These are phyloP conservation scores for Ustilago lituana DNA, from an alignment of 1,284 basidiomycete genomes.

Conservation along the genomic window DNA sequence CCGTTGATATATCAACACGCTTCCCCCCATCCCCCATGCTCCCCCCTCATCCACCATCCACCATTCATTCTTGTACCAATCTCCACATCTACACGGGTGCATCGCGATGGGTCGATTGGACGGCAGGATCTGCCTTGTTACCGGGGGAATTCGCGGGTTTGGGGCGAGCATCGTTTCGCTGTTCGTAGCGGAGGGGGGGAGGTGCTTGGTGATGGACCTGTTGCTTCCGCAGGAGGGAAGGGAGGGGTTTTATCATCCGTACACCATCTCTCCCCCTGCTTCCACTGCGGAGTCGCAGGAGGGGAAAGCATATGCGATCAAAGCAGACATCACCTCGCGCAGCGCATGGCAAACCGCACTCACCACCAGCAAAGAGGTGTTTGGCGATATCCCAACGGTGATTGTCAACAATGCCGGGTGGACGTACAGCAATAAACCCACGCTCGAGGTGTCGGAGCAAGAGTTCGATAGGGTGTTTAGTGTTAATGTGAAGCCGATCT, in stretches of 20 bases:
- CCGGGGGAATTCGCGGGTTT: conserved; percentile 34
- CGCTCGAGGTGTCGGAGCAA: conserved; percentile 19
- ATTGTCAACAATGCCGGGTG: conserved; percentile 51
- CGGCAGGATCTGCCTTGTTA: conserved; percentile 16
- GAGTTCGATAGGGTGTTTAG: conserved; percentile 42
- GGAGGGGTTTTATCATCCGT: conserved; percentile 12
- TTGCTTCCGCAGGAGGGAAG: background rate
- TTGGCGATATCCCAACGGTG: conserved; percentile 7
- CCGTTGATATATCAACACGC: no score
- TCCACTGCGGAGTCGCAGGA: background rate
- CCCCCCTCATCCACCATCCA: no score
- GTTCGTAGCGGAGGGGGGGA: conserved; percentile 18
- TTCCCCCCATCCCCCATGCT: no score
- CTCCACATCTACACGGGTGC: no score
- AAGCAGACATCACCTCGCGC: conserved; percentile 22
- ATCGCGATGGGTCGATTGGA: no score
- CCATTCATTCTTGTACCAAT: no score
- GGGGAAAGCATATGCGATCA: conserved; percentile 7
- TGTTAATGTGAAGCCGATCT: conserved; percentile 44
- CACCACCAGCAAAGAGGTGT: background rate
- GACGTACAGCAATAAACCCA: conserved; percentile 47
- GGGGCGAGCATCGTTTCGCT: conserved; percentile 28
- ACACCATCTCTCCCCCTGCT: background rate
- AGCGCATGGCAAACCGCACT: conserved; percentile 8
- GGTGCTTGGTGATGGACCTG: conserved; percentile 17